These are phyloP conservation scores for Nelumbo lutea DNA, from an alignment of 164 flowering plant species.

Conservation along the genomic window DNA sequence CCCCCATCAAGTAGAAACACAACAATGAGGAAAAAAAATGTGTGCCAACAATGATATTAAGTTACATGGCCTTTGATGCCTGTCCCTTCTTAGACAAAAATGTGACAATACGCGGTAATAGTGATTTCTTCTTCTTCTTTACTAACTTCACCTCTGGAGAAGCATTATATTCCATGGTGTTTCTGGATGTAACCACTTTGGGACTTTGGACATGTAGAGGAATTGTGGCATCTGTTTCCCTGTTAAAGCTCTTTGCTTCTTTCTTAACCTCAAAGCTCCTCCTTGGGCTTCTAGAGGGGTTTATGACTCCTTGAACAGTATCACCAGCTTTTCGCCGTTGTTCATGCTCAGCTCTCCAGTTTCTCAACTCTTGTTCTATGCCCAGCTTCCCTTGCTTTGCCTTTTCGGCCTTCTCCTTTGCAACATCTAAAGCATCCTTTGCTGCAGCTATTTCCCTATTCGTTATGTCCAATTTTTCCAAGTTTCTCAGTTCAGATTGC, in stretches of 20 bases:
- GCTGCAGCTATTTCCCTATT: constrained; percentile 41
- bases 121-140: constrained; percentile 67
- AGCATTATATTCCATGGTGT: constrained; percentile 24
- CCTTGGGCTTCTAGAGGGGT: constrained; percentile 32
- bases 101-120: constrained; percentile 72
- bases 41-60: neutral
- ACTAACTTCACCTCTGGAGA: constrained; percentile 27
- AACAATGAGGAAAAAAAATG: neutral
- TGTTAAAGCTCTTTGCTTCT: constrained; percentile 27
- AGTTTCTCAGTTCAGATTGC: constrained; percentile 57
- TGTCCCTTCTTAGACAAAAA: constrained; percentile 46
- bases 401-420: constrained; percentile 66
- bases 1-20: neutral
- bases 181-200: constrained; percentile 11
- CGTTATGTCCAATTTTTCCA: constrained; percentile 61
- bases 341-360: constrained; percentile 87
- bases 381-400: constrained; percentile 85
- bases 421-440: constrained; percentile 49
- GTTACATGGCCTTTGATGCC: constrained; percentile 5
- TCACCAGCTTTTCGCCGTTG: constrained; percentile 59
- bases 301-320: constrained; percentile 26
- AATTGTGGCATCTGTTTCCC: constrained; percentile 17
- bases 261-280: constrained; percentile 40
- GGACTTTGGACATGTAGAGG: constrained; percentile 27
- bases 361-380: constrained; percentile 83